Conservation (phyloP, 176 grass and related monocot genomes). For the Dendrocalamus sinicus region DNA sequence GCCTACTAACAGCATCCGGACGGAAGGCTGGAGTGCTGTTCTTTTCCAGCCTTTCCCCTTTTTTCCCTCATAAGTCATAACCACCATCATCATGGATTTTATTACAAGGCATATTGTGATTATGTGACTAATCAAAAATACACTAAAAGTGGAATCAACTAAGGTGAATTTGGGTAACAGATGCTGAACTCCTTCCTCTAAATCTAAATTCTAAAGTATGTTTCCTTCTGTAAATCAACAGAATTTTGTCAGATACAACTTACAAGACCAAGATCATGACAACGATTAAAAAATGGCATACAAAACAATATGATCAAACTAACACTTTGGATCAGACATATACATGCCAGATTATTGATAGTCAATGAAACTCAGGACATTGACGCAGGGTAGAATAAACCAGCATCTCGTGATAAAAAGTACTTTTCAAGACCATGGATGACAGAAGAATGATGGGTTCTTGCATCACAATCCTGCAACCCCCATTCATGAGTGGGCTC, state of each 20-base stretch:
- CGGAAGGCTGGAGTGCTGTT: conserved; percentile 52
- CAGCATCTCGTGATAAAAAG: conserved; percentile 41
- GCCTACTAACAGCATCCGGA: conserved; percentile 64
- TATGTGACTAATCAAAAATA: conserved; percentile 29
- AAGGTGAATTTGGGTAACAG: conserved; percentile 24
- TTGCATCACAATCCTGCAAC: conserved; percentile 65
- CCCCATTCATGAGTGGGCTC: conserved; percentile 56
- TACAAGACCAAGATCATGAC: conserved; percentile 20
- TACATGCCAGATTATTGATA: conserved; percentile 2
- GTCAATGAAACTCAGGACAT: conserved; percentile 24
- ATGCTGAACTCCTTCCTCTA: neutral
- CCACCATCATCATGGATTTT: conserved; percentile 54
- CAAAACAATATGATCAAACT: conserved; percentile 24
- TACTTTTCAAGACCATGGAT: conserved; percentile 51
- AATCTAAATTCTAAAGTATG: conserved; percentile 3
- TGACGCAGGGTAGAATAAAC: conserved; percentile 36
- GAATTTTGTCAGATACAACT: neutral
- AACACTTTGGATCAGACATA: neutral
- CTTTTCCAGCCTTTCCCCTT: no score
- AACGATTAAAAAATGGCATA: conserved; percentile 23
- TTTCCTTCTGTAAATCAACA: conserved; percentile 20
- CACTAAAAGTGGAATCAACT: conserved; percentile 37
- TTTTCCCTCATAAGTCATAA: conserved; percentile 4
- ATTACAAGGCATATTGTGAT: conserved; percentile 57
- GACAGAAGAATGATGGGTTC: conserved; percentile 55